Base-by-base conservation (phyloP, 2,329 filamentous ascomycete genomes). In the Neopestalotiopsis clavispora region DNA sequence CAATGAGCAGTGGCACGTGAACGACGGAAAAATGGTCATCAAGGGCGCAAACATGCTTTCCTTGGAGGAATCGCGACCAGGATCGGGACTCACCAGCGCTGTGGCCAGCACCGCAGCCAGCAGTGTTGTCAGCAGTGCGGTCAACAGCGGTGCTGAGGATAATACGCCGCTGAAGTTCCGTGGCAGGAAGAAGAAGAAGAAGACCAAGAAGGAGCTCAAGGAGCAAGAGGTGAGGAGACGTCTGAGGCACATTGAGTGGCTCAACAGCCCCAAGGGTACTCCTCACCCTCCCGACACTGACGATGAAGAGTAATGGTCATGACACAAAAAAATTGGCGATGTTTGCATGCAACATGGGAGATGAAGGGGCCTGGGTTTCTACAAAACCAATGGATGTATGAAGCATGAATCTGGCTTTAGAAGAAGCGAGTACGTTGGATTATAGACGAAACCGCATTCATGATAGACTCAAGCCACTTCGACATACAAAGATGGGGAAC, bases 201-300 rank as follows among this genome's bases (percentile, higher is more conserved):
- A 96, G 89, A 99, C 96, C 68, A 94, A 97, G 86, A 94, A 94
- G 83, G 94, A 99, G 82, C 75, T 95, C 79, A 99, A 99, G 89
- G 96, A 99, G 81, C 88, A 92, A 23, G 95, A 98, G 83, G 92
- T 92, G 58, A 88, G 97, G 72, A 89, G 95, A 74, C 88, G 96
- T 75, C 85, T 98, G 81, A 90, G 96, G 76, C 94, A 99, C 82
- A 92, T 93, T 75, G 88, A 92, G 79, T 93, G 92, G 92, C 85
- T 97, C 75, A 95, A 94, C 82, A 93, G 89, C 76, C 92, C 92
- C 73, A 94, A 95, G 88, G 94, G 93, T 4, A 95, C 93, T 3
- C 92, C 92, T 38, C 90, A 92, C 78, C 92, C 92, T 6, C 82
- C 81, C 9, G 93, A 95, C 79, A 94, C 92, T 20, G 93, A 95